Percentiles rank a stretch among this genome's conserved stretches.
Conservation (phyloP, 106 monocot species). For the Gastrodia elata region DNA sequence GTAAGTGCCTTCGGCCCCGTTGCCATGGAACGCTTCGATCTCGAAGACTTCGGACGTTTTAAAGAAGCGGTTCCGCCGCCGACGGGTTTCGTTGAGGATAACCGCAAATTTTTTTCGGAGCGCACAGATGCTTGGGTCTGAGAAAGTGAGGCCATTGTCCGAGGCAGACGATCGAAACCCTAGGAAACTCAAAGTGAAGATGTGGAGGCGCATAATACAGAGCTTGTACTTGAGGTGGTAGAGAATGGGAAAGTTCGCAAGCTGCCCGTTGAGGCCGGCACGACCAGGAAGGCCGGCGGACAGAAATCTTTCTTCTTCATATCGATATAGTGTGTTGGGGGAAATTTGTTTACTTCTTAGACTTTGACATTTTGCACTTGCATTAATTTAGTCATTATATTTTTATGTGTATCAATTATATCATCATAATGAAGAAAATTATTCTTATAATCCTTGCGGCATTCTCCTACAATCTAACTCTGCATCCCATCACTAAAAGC, state of each 20-base stretch:
- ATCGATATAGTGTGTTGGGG: too few relatives aligned
- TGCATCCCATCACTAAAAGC: too few relatives aligned
- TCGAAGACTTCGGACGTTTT: conserved; percentile 16
- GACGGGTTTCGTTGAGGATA: conserved; percentile 2
- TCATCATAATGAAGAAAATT: too few relatives aligned
- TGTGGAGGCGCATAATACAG: neutral
- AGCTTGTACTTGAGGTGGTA: conserved; percentile 3
- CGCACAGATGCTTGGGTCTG: conserved; percentile 24
- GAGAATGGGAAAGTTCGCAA: neutral
- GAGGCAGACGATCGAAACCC: conserved; percentile 20
- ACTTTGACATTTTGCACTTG: too few relatives aligned
- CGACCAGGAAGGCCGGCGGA: conserved; percentile 12
- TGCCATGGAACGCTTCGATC: conserved; percentile 12
- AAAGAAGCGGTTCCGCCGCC: conserved; percentile 9
- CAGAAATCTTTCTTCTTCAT: too few relatives aligned
- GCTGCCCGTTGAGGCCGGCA: conserved; percentile 31
- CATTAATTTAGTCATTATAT: too few relatives aligned
- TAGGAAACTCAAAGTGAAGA: neutral
- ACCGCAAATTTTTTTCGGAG: conserved; percentile 21
- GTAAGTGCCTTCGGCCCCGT: conserved; percentile 9
- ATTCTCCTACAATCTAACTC: too few relatives aligned
- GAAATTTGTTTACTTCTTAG: too few relatives aligned
- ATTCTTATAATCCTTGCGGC: too few relatives aligned
- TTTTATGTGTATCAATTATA: too few relatives aligned
- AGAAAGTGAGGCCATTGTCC: neutral